Conservation (phyloP, 495 filamentous ascomycete genomes). For the Trypethelium eluteriae region DNA sequence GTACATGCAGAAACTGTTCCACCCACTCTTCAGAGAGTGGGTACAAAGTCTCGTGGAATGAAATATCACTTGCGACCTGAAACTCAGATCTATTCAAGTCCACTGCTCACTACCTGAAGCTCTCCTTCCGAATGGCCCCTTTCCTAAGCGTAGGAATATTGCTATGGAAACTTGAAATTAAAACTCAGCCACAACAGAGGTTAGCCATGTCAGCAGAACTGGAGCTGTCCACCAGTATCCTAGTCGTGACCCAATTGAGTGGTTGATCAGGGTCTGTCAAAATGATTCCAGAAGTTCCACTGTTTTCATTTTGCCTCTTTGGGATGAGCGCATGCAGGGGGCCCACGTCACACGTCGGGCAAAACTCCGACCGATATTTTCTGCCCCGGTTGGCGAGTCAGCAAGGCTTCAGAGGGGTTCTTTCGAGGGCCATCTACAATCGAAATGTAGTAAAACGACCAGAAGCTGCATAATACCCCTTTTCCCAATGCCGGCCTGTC, state of each 20-base stretch:
- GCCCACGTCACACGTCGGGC: neutral
- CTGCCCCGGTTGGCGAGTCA: neutral
- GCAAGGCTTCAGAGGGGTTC: too few species aligned
- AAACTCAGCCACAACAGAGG: neutral
- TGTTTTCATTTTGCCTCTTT: slow-evolving; percentile 9
- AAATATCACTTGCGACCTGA: too few species aligned
- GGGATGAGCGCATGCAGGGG: neutral
- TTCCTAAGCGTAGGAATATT: neutral
- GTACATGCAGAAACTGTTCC: too few species aligned
- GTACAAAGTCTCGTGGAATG: too few species aligned
- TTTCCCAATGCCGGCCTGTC: too few species aligned
- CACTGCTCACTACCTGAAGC: neutral
- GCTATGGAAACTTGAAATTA: slow-evolving; percentile 1
- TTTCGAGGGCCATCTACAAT: too few species aligned
- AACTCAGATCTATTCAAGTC: neutral
- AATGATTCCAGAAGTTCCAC: neutral
- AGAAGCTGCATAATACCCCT: too few species aligned
- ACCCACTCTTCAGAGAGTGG: too few species aligned
- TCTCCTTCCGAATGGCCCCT: neutral
- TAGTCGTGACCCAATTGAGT: neutral
- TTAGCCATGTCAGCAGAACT: neutral
- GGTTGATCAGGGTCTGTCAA: neutral
- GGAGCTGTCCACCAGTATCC: neutral
- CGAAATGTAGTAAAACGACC: too few species aligned
- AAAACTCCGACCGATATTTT: too few species aligned